phyloP scores from a whole-genome alignment of 192 early-diverging fungal genomes.

The Coemansia sp. region DNA sequence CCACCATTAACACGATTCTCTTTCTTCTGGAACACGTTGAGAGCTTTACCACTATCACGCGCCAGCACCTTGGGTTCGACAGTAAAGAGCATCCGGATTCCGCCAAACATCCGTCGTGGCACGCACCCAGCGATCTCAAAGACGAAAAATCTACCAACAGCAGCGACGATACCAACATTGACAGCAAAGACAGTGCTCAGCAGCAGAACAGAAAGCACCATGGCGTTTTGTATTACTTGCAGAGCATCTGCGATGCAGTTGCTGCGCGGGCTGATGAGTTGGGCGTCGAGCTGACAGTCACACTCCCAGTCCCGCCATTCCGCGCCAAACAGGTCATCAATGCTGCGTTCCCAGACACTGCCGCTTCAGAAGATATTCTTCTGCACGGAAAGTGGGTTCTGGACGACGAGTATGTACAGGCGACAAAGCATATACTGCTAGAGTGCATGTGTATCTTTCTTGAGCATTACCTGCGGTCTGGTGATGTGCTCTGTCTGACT shows the following conservation, averaged over 20 bases:
- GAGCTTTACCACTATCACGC: conserved; percentile 20
- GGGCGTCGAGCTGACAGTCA: conserved; percentile 18
- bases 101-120: conserved; percentile 16
- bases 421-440: conserved; percentile 29
- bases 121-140: conserved; percentile 12
- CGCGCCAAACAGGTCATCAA: conserved; percentile 10
- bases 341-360: conserved; percentile 6
- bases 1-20: conserved; percentile 23
- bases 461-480: conserved; percentile 28
- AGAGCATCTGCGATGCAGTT: conserved; percentile 39
- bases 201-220: background rate
- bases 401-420: conserved; percentile 6
- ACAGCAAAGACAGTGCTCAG: background rate
- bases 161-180: background rate
- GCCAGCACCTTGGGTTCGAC: conserved; percentile 5
- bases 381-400: conserved; percentile 22
- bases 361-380: conserved; percentile 1
- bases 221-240: conserved; percentile 22
- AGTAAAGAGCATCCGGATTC: background rate
- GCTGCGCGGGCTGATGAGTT: conserved; percentile 39
- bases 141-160: background rate
- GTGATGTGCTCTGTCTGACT: conserved; percentile 25
- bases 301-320: conserved; percentile 19
- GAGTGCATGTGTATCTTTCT: conserved; percentile 26
- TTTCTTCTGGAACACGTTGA: conserved; percentile 33